These are phyloP conservation scores for Actinidia arguta DNA, from an alignment of 179 eudicot genomes.

Conservation along the genomic window DNA sequence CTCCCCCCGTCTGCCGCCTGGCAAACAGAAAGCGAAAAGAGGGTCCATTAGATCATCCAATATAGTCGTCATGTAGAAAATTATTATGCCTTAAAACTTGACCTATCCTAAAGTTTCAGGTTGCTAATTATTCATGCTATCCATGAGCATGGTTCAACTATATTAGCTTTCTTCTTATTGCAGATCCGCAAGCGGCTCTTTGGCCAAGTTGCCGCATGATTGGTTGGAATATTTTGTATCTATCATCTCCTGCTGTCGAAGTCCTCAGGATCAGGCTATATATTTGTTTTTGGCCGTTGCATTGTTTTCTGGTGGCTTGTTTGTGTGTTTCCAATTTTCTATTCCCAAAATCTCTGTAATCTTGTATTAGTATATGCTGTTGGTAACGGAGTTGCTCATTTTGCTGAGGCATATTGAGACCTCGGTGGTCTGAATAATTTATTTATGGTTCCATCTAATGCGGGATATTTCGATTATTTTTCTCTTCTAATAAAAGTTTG, in stretches of 20 bases:
- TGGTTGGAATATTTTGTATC: conserved; percentile 2
- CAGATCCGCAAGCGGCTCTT: conserved; percentile 85
- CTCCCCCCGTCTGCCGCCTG: too few species aligned
- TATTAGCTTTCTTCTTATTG: conserved; percentile 19
- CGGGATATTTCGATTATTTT: background rate
- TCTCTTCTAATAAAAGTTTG: conserved; percentile 1
- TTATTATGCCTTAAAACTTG: too few species aligned
- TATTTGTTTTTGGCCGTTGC: background rate
- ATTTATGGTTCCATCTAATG: background rate
- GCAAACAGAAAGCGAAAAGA: too few species aligned
- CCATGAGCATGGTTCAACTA: background rate
- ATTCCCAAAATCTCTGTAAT: background rate
- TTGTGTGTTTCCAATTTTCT: conserved; percentile 2
- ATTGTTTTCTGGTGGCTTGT: background rate
- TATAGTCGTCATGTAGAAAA: too few species aligned
- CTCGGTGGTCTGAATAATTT: background rate
- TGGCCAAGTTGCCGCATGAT: conserved; percentile 52
- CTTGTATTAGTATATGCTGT: background rate
- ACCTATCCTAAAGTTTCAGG: too few species aligned
- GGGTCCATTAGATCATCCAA: too few species aligned
- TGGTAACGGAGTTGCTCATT: background rate
- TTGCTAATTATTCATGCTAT: background rate
- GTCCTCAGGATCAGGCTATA: background rate
- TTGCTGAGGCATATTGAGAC: background rate
- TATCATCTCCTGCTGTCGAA: background rate